phyloP scores from a whole-genome alignment of 1,284 basidiomycete species.

The Heterobasidion occidentale region DNA sequence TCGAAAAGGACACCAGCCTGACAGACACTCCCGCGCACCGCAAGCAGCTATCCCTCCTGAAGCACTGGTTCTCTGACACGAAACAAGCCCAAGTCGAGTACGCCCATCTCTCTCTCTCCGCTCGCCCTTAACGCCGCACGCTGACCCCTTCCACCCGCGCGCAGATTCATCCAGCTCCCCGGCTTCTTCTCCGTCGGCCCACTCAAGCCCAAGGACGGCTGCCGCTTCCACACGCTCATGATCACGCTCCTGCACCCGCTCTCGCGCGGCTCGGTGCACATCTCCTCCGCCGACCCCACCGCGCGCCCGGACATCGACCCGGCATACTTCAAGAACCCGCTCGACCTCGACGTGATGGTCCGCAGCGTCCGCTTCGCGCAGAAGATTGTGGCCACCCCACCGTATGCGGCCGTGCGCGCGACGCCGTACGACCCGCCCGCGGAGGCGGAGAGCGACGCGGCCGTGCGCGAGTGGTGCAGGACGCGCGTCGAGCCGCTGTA shows the following conservation, averaged over 20 bases:
- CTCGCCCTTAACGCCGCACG: background rate
- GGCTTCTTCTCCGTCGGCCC: background rate
- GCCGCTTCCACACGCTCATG: conserved; percentile 8
- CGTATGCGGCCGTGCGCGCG: background rate
- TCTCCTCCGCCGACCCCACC: conserved; percentile 9
- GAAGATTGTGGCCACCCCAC: background rate
- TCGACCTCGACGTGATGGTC: conserved; percentile 11
- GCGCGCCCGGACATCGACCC: conserved; percentile 9
- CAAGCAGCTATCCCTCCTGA: background rate
- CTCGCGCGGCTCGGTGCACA: conserved; percentile 10
- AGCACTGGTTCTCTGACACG: conserved; percentile 1
- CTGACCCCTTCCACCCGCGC: background rate
- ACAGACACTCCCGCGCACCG: background rate
- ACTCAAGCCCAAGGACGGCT: background rate
- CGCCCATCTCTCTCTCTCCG: background rate
- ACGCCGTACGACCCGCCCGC: background rate
- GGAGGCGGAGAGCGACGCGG: background rate
- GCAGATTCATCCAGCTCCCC: background rate
- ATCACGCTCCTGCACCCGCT: conserved; percentile 11
- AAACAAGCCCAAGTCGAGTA: conserved; percentile 4
- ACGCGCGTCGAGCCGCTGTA: background rate
- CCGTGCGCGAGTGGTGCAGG: background rate
- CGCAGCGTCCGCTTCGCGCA: conserved; percentile 1
- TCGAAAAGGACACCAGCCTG: background rate
- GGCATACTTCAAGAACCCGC: conserved; percentile 5